These are phyloP conservation scores for Backusella luteola DNA, from an alignment of 192 early-diverging fungal genomes.

Conservation along the genomic window DNA sequence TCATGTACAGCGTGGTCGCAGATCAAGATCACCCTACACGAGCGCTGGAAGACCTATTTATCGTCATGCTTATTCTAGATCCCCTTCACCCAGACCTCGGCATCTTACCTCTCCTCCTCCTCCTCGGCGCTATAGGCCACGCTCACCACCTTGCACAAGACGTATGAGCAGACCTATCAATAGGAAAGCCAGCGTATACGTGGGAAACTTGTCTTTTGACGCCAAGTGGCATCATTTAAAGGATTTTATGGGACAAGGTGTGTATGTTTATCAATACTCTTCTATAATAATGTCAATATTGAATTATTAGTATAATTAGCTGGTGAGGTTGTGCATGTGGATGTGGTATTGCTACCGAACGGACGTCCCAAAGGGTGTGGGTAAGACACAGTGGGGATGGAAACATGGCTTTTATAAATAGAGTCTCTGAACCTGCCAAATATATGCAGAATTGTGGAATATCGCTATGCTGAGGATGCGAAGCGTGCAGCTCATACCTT, in stretches of 20 bases:
- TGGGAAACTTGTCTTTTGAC: constrained; percentile 80
- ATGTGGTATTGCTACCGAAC: constrained; percentile 58
- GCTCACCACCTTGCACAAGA: constrained; percentile 11
- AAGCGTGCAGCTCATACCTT: constrained; percentile 69
- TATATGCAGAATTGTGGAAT: constrained; percentile 75
- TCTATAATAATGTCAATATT: neutral
- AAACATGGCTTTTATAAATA: neutral
- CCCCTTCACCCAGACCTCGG: constrained; percentile 2
- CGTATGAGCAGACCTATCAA: neutral
- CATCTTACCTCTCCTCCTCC: constrained; percentile 7
- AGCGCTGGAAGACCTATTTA: neutral
- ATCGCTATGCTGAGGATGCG: constrained; percentile 70
- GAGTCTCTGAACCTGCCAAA: neutral
- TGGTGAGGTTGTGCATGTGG: constrained; percentile 75
- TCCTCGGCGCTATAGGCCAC: constrained; percentile 23
- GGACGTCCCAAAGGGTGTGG: constrained; percentile 67
- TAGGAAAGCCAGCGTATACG: constrained; percentile 72
- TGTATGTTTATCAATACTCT: neutral
- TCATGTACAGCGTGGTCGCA: neutral
- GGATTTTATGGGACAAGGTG: constrained; percentile 80
- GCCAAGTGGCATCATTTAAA: constrained; percentile 74
- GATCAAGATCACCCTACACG: constrained; percentile 21
- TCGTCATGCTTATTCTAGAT: constrained; percentile 2
- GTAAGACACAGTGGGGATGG: constrained; percentile 8
- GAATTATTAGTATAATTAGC: constrained; percentile 34